Evolutionary conservation across 2,329 filamentous ascomycete species (phyloP).

Genomic region (Cladosporium velox): DNA sequence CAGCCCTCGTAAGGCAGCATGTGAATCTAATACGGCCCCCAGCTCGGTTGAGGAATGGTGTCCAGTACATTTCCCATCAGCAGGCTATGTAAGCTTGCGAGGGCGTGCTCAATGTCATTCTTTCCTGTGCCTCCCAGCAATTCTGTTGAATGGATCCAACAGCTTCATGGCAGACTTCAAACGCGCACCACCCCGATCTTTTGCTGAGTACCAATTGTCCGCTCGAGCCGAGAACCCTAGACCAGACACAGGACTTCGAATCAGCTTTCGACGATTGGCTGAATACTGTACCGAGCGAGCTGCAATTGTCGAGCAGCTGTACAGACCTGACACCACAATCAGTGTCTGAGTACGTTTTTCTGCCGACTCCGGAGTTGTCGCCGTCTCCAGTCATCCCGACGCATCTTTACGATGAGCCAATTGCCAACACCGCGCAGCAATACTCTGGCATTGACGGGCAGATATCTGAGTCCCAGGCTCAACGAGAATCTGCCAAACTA

Average conservation of each 20-base stretch:
- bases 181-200: not conserved
- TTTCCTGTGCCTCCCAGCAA: not conserved
- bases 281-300: not conserved
- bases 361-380: not conserved
- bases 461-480: not conserved
- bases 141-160: not conserved
- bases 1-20: not conserved
- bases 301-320: not conserved
- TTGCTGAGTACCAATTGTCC: not conserved
- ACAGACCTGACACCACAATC: not conserved
- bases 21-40: not conserved
- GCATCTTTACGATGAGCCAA: not conserved
- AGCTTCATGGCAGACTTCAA: not conserved
- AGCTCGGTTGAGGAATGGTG: not conserved
- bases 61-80: not conserved
- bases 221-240: not conserved
- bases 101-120: not conserved
- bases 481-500: not conserved
- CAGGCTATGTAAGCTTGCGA: not conserved
- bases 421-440: not conserved
- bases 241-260: not conserved
- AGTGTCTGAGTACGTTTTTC: not conserved
- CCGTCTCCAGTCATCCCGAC: not conserved
- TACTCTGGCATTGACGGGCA: not conserved
- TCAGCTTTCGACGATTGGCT: not conserved